These are phyloP conservation scores for Aspergillus heteromorphus DNA, from an alignment of 495 filamentous ascomycete species.

Conservation along the genomic window DNA sequence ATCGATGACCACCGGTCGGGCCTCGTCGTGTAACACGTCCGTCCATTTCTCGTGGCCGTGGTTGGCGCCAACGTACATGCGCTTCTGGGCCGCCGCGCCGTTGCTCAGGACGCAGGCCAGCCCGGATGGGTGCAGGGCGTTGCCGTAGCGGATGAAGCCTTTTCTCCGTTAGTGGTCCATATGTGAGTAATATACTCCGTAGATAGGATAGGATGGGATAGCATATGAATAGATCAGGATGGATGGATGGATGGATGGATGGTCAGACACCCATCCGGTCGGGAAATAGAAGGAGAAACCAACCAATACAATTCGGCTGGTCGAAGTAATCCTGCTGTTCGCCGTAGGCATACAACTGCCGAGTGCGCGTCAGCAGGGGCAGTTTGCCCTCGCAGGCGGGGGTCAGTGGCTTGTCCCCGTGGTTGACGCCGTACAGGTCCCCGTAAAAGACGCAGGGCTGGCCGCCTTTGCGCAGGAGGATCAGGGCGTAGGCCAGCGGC, in stretches of 20 bases:
- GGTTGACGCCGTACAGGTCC: constrained; percentile 64
- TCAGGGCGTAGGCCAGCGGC: constrained; percentile 54
- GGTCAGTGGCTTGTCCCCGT: constrained; percentile 35
- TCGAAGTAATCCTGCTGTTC: constrained; percentile 66
- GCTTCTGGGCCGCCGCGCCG: not conserved
- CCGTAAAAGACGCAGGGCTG: constrained; percentile 71
- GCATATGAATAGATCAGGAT: not conserved
- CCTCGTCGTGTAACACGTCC: not conserved
- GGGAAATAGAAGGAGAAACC: not conserved
- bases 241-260: not conserved
- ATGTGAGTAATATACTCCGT: no score
- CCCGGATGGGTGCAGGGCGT: constrained; percentile 5
- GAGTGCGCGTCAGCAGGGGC: constrained; percentile 52
- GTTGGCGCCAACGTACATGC: constrained; percentile 7
- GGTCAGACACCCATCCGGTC: not conserved
- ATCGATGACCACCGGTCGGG: not conserved
- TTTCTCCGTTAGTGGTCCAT: no score
- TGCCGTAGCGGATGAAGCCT: constrained; percentile 15
- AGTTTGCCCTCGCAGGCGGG: constrained; percentile 58
- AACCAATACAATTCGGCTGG: constrained; percentile 56
- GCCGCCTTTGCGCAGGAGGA: constrained; percentile 60
- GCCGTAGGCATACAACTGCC: constrained; percentile 65
- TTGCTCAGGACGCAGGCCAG: constrained; percentile 10
- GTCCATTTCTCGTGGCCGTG: constrained; percentile 6
- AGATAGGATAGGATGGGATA: not conserved